Base-by-base conservation (phyloP, 140 eudicot genomes). In the Stevia rebaudiana region DNA sequence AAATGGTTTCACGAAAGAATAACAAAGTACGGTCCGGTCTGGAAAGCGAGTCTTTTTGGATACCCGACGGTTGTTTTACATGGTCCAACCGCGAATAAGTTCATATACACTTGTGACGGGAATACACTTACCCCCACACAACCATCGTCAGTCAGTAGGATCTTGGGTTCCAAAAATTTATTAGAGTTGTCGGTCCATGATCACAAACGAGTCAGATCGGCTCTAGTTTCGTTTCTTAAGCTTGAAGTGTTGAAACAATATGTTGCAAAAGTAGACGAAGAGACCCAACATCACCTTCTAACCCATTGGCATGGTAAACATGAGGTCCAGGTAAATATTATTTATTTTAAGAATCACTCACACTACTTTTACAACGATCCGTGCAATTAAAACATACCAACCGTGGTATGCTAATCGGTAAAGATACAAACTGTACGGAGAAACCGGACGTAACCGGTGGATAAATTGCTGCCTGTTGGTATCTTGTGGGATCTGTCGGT, bases 71-170 rank as follows among this genome's bases (percentile, higher is more conserved):
- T 78, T 17, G 76, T 75, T 43, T 41, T 84, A 16, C 50, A 78
- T 42, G 87, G 92, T 24, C 77, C 74, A 46, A 65, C 75, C 58
- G 92, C 84, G 13, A 84, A 81, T 61, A 84, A 81, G 84, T 73
- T 81, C 50, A 47, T 84, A 17, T 81, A 78, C 69, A 69, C 82
- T 15, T 62, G 63, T 15, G 81, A 73, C 23, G 80, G 74, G 5
- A 61, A 37, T 62, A 11, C 28, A 18, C 58, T 81, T 4, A 43
- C 69, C 24, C 76, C 62, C 57, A 71, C 74, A 35, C 92, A 78
- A 50, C 82, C 84, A 6, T 75, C 78, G 2, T 84, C 87, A 7
- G 3, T 81, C 4, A 73, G 62, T 13, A 72, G 55, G 74, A 72
- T 81, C 10, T 1, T 81, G 11, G 87, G 92, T 15, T 42, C 70